A percentile compares a stretch with the other conserved stretches of the same genome.
Conservation (phyloP, 1,284 basidiomycete genomes). For the Sanghuangporus weigelae region DNA sequence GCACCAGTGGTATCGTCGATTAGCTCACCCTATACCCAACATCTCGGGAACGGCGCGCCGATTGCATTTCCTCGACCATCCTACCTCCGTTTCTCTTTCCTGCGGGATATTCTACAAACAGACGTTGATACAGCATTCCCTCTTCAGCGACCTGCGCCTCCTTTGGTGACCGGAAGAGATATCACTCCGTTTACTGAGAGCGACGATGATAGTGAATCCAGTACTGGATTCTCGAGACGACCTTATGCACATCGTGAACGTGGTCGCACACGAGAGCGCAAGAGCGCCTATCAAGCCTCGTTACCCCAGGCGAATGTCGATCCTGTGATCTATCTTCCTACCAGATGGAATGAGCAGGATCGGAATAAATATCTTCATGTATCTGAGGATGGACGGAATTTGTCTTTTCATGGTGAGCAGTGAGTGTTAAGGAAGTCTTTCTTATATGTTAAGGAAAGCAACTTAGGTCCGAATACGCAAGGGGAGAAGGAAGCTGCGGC, state of each 20-base stretch:
- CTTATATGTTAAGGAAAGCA: conserved; percentile 6
- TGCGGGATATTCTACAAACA: conserved; percentile 62
- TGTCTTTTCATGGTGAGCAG: conserved; percentile 55
- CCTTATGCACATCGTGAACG: conserved; percentile 16
- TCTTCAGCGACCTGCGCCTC: conserved; percentile 7
- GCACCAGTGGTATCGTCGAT: not conserved
- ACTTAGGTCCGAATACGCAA: conserved; percentile 43
- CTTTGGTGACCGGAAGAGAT: conserved; percentile 21
- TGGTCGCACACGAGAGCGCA: conserved; percentile 16
- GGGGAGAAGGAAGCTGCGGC: conserved; percentile 80
- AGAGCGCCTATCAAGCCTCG: conserved; percentile 1
- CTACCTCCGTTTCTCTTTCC: conserved; percentile 69
- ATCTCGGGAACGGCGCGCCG: conserved; percentile 16
- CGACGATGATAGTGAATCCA: conserved; percentile 56
- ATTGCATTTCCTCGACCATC: conserved; percentile 56
- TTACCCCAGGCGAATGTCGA: conserved; percentile 27
- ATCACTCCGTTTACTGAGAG: conserved; percentile 41
- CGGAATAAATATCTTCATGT: conserved; percentile 56
- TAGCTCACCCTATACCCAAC: not conserved
- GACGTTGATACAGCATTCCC: conserved; percentile 39
- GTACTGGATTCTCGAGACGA: conserved; percentile 28
- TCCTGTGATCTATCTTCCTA: conserved; percentile 59
- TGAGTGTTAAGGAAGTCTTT: not conserved
- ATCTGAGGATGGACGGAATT: conserved; percentile 63
- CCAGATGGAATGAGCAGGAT: conserved; percentile 70